Evolutionary conservation across 2,329 filamentous ascomycete species (phyloP).

Genomic region (Exophiala dermatitidis): DNA sequence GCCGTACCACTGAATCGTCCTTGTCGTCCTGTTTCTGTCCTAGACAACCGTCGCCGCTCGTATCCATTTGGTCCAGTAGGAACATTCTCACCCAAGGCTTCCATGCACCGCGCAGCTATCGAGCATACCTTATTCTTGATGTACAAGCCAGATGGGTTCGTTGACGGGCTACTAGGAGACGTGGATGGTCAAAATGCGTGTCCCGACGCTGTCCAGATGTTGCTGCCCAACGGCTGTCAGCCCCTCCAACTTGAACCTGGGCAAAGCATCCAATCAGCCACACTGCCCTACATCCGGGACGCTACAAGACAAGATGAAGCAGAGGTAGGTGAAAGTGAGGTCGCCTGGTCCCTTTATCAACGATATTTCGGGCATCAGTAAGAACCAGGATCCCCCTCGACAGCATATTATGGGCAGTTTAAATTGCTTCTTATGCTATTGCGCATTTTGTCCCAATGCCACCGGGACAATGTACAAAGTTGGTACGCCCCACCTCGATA

Average conservation of each 20-base stretch:
- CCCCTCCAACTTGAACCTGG: background rate
- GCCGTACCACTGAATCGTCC: background rate
- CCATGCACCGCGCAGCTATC: conserved; percentile 2
- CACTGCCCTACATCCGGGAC: conserved; percentile 11
- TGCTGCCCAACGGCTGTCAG: conserved; percentile 19
- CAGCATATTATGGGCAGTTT: conserved; percentile 5
- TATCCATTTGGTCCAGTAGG: background rate
- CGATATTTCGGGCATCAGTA: background rate
- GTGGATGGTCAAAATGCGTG: conserved; percentile 13
- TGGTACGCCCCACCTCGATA: conserved; percentile 15
- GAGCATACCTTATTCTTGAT: background rate
- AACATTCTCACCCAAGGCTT: background rate
- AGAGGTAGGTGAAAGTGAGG: background rate
- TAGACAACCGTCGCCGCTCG: background rate
- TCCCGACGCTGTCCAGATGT: conserved; percentile 8
- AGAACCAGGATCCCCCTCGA: background rate
- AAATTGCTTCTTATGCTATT: conserved; percentile 11
- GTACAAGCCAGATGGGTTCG: background rate
- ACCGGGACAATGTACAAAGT: conserved; percentile 4
- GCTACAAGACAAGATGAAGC: background rate
- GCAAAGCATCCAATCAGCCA: conserved; percentile 14
- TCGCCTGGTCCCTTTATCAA: background rate
- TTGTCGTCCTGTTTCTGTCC: background rate
- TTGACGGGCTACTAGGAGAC: background rate
- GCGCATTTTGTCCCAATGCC: conserved; percentile 3